A percentile compares a stretch with the other conserved stretches of the same genome.
Conservation (phyloP, 2,329 filamentous ascomycete genomes). For the Beauveria medogensis region DNA sequence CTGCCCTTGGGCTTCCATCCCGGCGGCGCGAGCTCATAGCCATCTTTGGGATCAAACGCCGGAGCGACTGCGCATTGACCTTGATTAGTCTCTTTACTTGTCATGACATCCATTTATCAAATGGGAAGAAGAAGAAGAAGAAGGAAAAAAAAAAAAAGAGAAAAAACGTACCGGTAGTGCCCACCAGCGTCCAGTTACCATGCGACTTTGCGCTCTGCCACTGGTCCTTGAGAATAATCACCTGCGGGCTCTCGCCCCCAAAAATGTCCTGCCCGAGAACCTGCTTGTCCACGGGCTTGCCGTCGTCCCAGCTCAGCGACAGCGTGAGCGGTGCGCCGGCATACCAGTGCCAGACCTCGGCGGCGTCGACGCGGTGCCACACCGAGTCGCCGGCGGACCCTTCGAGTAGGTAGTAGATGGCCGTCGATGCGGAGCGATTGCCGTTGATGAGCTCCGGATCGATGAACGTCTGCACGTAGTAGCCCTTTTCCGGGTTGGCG, state of each 20-base stretch:
- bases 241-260: slow-evolving; percentile 32
- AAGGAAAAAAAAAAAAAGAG: background rate
- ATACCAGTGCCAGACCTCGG: slow-evolving; percentile 46
- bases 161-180: slow-evolving; percentile 16
- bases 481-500: slow-evolving; percentile 41
- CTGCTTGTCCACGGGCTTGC: slow-evolving; percentile 15
- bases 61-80: slow-evolving; percentile 3
- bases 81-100: background rate
- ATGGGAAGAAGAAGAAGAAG: background rate
- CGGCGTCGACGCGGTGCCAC: slow-evolving; percentile 44
- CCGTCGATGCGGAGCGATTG: slow-evolving; percentile 34
- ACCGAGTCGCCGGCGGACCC: slow-evolving; percentile 32
- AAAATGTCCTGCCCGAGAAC: slow-evolving; percentile 36
- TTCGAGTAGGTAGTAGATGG: slow-evolving; percentile 46
- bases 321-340: slow-evolving; percentile 41
- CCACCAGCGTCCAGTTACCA: slow-evolving; percentile 41
- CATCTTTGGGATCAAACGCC: background rate
- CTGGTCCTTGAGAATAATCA: slow-evolving; percentile 29
- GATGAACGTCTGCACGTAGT: slow-evolving; percentile 32
- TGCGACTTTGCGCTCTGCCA: slow-evolving; percentile 39
- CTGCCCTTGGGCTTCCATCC: slow-evolving; percentile 7
- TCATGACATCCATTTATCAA: no score
- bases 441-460: slow-evolving; percentile 16
- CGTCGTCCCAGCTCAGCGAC: slow-evolving; percentile 36
- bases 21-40: slow-evolving; percentile 4